Percentiles rank a stretch among this genome's conserved stretches.
Conservation (phyloP, 345 rosid genomes). For the Citrus hindsii region DNA sequence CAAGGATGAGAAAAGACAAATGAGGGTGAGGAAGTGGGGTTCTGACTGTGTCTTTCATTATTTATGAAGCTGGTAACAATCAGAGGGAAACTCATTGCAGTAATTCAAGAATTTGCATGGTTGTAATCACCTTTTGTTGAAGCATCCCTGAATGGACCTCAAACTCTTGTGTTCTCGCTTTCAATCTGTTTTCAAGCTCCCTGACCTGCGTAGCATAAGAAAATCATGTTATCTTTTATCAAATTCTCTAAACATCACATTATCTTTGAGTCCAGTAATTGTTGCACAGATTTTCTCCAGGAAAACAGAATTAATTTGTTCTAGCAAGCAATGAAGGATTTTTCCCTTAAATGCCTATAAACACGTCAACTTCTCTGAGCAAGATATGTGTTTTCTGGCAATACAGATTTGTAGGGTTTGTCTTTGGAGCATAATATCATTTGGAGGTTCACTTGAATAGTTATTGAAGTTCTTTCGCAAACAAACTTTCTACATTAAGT, state of each 20-base stretch:
- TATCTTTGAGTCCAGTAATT: neutral
- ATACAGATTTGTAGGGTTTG: neutral
- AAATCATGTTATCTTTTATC: neutral
- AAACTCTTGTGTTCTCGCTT: constrained; percentile 22
- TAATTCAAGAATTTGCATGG: neutral
- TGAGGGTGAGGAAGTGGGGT: neutral
- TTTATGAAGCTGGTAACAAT: neutral
- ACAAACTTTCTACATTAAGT: neutral
- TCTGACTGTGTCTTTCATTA: neutral
- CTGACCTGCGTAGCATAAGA: constrained; percentile 22
- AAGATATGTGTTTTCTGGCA: neutral
- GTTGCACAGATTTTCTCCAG: neutral
- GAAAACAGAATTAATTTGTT: neutral
- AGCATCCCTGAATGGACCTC: constrained; percentile 27
- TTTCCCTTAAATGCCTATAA: neutral
- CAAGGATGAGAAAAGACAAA: neutral
- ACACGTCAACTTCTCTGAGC: neutral
- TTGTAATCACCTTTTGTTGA: constrained; percentile 31
- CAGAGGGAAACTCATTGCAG: neutral
- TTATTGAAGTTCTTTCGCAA: neutral
- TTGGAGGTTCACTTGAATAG: neutral
- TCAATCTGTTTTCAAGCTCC: constrained; percentile 32
- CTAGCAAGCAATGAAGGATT: neutral
- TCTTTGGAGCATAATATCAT: neutral
- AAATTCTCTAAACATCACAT: neutral